Conservation (phyloP, 306 rosid genomes). For the Spatholobus suberectus region DNA sequence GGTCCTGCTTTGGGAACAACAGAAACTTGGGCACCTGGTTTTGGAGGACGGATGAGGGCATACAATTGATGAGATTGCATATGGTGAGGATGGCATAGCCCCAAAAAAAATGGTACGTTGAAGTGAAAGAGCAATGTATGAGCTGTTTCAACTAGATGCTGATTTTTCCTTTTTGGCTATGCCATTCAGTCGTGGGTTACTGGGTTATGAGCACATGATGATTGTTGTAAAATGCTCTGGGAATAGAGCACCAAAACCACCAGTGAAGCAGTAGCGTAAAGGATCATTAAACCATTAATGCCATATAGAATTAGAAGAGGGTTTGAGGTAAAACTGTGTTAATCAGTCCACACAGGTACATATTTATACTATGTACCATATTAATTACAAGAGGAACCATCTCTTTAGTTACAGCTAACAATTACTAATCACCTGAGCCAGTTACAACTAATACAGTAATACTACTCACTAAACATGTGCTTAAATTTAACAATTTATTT, state of each 20-base stretch:
- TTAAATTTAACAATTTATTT: not conserved
- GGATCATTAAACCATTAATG: not conserved
- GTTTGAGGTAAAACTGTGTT: not conserved
- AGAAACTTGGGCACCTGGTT: not conserved
- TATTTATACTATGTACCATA: not conserved
- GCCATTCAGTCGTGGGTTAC: not conserved
- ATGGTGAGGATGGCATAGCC: not conserved
- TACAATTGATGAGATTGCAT: not conserved
- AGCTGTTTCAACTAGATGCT: not conserved
- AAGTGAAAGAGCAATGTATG: not conserved
- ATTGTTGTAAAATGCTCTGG: not conserved
- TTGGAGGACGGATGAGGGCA: not conserved
- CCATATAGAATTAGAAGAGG: not conserved
- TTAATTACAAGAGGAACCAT: not conserved
- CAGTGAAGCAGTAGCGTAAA: not conserved
- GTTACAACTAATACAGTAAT: slow-evolving; percentile 1
- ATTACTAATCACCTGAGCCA: not conserved
- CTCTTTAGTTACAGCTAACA: not conserved
- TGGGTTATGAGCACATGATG: not conserved
- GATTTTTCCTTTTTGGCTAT: not conserved
- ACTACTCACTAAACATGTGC: not conserved
- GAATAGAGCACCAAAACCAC: not conserved
- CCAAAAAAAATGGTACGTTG: not conserved
- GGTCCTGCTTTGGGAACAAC: not conserved
- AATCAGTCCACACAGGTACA: not conserved